These are phyloP conservation scores for Primulina huaijiensis DNA, from an alignment of 257 asterid genomes.

Conservation along the genomic window DNA sequence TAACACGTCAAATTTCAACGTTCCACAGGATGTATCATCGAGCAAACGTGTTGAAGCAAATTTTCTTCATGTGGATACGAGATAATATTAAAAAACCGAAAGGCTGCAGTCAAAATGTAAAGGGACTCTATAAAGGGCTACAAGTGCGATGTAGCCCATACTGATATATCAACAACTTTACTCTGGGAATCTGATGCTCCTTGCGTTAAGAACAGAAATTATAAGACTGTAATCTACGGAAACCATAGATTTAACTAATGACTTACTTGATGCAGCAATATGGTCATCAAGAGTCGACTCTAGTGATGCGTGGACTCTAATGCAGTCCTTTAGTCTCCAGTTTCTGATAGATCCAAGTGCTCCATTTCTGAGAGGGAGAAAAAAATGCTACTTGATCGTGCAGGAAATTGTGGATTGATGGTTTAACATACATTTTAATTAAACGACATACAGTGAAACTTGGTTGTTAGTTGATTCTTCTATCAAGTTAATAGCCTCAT, in stretches of 20 bases:
- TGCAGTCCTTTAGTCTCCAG: conserved; percentile 75
- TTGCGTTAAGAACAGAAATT: neutral
- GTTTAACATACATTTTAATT: neutral
- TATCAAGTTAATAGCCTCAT: conserved; percentile 66
- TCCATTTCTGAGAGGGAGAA: conserved; percentile 44
- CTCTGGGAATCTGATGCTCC: neutral
- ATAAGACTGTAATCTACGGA: neutral
- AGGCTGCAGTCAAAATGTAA: neutral
- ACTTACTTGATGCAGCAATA: conserved; percentile 77
- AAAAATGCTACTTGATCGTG: neutral
- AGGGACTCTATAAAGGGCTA: neutral
- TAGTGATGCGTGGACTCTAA: conserved; percentile 64
- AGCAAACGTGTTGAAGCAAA: neutral
- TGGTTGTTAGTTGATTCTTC: conserved; percentile 59
- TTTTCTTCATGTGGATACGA: neutral
- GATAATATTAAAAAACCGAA: neutral
- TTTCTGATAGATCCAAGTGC: conserved; percentile 36
- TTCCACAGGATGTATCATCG: neutral
- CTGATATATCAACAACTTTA: neutral
- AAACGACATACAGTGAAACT: conserved; percentile 51
- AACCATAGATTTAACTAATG: neutral
- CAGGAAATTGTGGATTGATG: neutral
- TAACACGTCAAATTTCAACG: neutral
- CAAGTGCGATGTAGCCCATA: too few species aligned
- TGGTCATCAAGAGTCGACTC: conserved; percentile 48